Base-by-base conservation (phyloP, 352 stramenopile species). In the Thraustotheca clavata region DNA sequence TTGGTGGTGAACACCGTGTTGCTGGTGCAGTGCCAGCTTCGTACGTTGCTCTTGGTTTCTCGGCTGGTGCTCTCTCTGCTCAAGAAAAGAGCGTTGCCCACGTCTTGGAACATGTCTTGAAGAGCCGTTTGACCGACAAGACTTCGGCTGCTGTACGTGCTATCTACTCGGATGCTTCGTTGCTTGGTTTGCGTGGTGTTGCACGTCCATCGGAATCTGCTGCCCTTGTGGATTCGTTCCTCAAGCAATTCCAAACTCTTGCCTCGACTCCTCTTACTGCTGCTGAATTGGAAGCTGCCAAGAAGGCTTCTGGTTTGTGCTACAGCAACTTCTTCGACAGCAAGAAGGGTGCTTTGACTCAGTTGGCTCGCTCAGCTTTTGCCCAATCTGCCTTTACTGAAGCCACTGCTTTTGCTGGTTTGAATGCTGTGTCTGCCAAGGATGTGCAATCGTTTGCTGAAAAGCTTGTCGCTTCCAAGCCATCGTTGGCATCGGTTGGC, bases 381-480 rank as follows among this genome's bases (percentile, higher is more conserved):
- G 43, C 63, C 35, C 75, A 88, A 61, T 48, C 31, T 38, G 73
- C 74, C 67, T 47, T 66, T 46, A 46, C 49, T 18, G 70, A 71
- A 36, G 69, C 62, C 59, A 69, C 73, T 54, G 65, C 80, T 16
- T 57, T 78, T 33, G 49, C 46, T 9, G 31, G 66, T 46, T 47
- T 70, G 26, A 70, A 83, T 16, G 69, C 62, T 47, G 83, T 88
- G 59, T 77, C 79, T 27, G 76, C 81, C 29, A 74, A 80, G 60
- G 80, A 76, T 62, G 71, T 94, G 57, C 83, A 92, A 71, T 71
- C 88, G 57, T 59, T 94, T 61, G 83, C 85, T 55, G 73, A 89
- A 72, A 87, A 88, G 74, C 79, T 83, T 39, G 46, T 91, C 38
- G 76, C 82, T 55, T 79, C 77, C 48, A 77, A 74, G 71, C 85